Evolutionary conservation across 2,329 filamentous ascomycete genomes (phyloP).

Genomic region (Colletotrichum abscissum): DNA sequence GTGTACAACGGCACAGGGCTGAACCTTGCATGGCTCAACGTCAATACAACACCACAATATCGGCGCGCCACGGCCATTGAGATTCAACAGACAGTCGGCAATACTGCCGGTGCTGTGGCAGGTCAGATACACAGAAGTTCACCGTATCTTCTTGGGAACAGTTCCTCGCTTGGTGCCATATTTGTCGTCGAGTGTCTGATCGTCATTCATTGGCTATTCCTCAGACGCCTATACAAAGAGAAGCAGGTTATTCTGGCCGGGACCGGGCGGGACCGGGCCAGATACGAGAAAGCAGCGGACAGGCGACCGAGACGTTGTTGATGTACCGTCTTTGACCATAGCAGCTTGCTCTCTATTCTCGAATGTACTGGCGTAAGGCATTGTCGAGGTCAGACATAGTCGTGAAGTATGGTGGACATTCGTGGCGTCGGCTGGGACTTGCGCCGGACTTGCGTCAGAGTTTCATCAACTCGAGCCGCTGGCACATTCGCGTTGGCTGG

Average conservation of each 20-base stretch:
- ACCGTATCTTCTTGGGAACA: slow-evolving; percentile 44
- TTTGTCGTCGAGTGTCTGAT: slow-evolving; percentile 49
- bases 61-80: slow-evolving; percentile 58
- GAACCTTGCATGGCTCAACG: slow-evolving; percentile 58
- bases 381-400: too few relatives aligned
- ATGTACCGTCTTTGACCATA: slow-evolving; percentile 50
- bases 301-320: slow-evolving; percentile 59
- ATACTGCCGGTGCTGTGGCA: slow-evolving; percentile 56
- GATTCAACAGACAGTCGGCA: slow-evolving; percentile 46
- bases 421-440: too few relatives aligned
- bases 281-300: slow-evolving; percentile 57
- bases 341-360: too few relatives aligned
- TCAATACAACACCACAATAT: slow-evolving; percentile 59
- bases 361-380: too few relatives aligned
- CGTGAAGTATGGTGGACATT: too few relatives aligned
- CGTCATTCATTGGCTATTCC: slow-evolving; percentile 52
- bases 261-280: slow-evolving; percentile 52
- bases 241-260: slow-evolving; percentile 49
- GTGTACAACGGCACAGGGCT: slow-evolving; percentile 60
- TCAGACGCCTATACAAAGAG: slow-evolving; percentile 55
- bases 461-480: neutral
- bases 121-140: slow-evolving; percentile 49
- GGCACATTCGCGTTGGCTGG: neutral
- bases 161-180: slow-evolving; percentile 40
- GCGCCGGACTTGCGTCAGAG: too few relatives aligned